Evolutionary conservation across 2,329 filamentous ascomycete genomes (phyloP), one percentile per base, ranked within the genome.

Genomic region (Penicillium sp.): DNA sequence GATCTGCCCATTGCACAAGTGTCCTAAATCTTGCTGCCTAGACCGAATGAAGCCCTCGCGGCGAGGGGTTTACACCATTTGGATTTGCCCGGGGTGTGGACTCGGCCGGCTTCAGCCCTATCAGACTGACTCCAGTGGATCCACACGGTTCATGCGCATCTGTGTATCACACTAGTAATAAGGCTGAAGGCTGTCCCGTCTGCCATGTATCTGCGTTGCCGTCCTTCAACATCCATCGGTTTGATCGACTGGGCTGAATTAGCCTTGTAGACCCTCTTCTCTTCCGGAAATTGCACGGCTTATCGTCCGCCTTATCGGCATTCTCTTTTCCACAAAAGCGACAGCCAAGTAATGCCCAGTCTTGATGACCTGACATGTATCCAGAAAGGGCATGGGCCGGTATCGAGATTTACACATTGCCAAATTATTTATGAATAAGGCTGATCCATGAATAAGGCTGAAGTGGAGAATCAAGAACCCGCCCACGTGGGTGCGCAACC

Each of bases 401-500:
- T 15, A 10, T 5, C n/a, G 12, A 29, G 10, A 33, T 33, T 15
- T 33, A 13, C 15, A 33, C 31, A 13, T 15, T n/a, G 31, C 13
- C 12, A 13, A 4, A n/a, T n/a, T 33, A 2, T n/a, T 33, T 13
- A 13, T 33, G 15, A 13, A 33, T 33, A 33, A 33, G 31, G 31
- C 31, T 33, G 12, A 33, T 21, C 18, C 31, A 13, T 33, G 15
- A 13, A 33, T 33, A 33, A 33, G 31, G 31, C 31, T 33, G 12
- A 33, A 15, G 13, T 13, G 13, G 15, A 33, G 5, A 33, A 31
- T 55, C 45, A 5, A 47, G 21, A 15, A 60, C 52, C 16, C 56
- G 26, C 26, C 56, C 59, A 18, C 63, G 45, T 24, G 59, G 49
- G 42, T 59, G 57, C 15, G 53, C 62, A 43, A 62, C 54, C 62